Base-by-base conservation (phyloP, 192 early-diverging fungal genomes). In the Backusella sp. region DNA sequence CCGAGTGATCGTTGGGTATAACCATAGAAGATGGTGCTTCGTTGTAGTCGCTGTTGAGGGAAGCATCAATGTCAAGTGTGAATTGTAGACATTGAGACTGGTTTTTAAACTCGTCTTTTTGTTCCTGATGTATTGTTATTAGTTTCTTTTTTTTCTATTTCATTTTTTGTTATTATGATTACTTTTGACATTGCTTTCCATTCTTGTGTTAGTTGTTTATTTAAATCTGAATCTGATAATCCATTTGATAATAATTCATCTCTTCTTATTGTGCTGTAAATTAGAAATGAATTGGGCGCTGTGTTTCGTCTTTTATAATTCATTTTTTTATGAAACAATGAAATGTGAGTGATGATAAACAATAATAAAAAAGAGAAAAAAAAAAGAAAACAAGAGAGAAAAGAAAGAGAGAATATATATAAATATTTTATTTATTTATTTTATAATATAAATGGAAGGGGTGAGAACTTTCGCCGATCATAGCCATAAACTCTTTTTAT, bases 101-200 rank as follows among this genome's bases (percentile, higher is more conserved):
- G 6, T 71, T 71, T 71, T 30, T 23, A 49, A 46, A 71, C 7
- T 71, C 69, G 0, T 36, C 37, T 30, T 46, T 71, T 46, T 71
- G 69, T 46, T 71, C 69, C 41, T 59, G 23, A 59, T 26, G 8
- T 44, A n/a, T 44, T 44, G 12, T 6, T 39, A 44, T 44, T 44
- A 44, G 6, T n/a, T n/a, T n/a, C n/a, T 53, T 19, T 0, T 44
- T 30, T 17, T 19, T 42, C 2, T 71, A 30, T 71, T 26, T 30
- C 19, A 46, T 26, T 6, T 26, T 26, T 6, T 26, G 17, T 42
- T 5, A 30, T 26, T 11, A 39, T 39, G 2, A 0, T 46, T 72
- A 72, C 70, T 46, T 34, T 37, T 73, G 72, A 39, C 72, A 73
- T 73, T 17, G 32, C 26, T 41, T 36, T n/a, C 72, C 72, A 73